phyloP scores from a whole-genome alignment of 2,329 filamentous ascomycete genomes.

The Phialophora macrospora region DNA sequence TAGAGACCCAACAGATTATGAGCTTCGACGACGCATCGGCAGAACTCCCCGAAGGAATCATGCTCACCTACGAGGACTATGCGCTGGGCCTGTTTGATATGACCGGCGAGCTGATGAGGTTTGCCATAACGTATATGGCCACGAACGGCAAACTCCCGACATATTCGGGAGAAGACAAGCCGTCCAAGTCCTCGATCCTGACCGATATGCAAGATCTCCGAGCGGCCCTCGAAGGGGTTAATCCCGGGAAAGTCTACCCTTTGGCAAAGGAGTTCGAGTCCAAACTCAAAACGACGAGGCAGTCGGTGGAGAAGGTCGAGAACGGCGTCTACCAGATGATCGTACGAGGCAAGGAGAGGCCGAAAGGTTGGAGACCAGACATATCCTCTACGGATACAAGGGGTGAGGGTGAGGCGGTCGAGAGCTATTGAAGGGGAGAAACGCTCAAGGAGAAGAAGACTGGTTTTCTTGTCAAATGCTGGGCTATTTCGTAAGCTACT shows the following conservation, averaged over 20 bases:
- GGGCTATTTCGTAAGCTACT: conserved; percentile 38
- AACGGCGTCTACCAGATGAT: conserved; percentile 83
- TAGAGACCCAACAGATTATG: conserved; percentile 76
- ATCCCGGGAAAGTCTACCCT: conserved; percentile 58
- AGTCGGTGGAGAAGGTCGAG: conserved; percentile 93
- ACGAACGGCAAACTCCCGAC: conserved; percentile 50
- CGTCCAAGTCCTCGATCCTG: conserved; percentile 66
- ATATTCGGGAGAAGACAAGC: neutral
- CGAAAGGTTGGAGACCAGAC: conserved; percentile 90
- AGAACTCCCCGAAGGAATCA: conserved; percentile 56
- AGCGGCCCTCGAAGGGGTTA: conserved; percentile 74
- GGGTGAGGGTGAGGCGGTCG: conserved; percentile 46
- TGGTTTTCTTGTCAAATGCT: conserved; percentile 29
- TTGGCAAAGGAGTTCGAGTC: conserved; percentile 69
- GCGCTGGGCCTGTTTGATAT: conserved; percentile 90
- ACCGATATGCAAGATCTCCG: conserved; percentile 80
- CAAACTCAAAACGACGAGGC: conserved; percentile 85
- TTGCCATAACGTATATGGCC: conserved; percentile 86
- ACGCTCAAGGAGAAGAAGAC: neutral
- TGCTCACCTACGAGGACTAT: conserved; percentile 81
- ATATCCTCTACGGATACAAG: conserved; percentile 45
- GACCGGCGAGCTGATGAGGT: conserved; percentile 95
- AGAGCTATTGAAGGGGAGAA: conserved; percentile 38
- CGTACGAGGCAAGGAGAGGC: conserved; percentile 84
- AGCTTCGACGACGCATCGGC: conserved; percentile 64